Evolutionary conservation across 1,284 basidiomycete genomes (phyloP).

Genomic region (Apiotrichum sp.): DNA sequence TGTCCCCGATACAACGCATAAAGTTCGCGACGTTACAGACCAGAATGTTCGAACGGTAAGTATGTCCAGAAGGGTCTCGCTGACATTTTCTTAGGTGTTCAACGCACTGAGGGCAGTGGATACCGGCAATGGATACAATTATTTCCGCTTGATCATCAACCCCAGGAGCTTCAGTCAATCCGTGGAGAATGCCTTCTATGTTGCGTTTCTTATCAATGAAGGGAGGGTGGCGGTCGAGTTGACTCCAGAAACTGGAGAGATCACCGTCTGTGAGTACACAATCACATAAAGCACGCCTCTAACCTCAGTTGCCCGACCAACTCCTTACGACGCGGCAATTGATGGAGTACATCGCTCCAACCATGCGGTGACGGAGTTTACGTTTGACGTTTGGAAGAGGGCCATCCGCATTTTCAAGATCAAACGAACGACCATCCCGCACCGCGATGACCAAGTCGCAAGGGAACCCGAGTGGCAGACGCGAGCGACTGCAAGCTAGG

Average conservation of each 20-base stretch:
- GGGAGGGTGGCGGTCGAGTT: conserved; percentile 38
- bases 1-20: conserved; percentile 19
- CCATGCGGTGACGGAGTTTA: conserved; percentile 52
- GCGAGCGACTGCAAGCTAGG: too few species aligned
- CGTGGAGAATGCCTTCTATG: conserved; percentile 55
- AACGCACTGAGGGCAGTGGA: conserved; percentile 23
- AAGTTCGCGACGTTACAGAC: conserved; percentile 23
- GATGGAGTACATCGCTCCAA: conserved; percentile 8
- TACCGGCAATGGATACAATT: conserved; percentile 40
- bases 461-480: too few species aligned
- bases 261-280: conserved; percentile 43
- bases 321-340: too few species aligned
- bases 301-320: too few species aligned
- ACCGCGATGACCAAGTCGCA: conserved; percentile 18
- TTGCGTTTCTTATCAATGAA: conserved; percentile 52
- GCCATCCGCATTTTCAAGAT: conserved; percentile 50
- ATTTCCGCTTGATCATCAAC: conserved; percentile 35
- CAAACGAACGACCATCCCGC: conserved; percentile 45
- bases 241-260: conserved; percentile 43
- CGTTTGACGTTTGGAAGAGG: conserved; percentile 44
- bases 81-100: conserved; percentile 16
- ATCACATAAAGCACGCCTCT: too few species aligned
- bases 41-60: conserved; percentile 24
- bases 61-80: too few species aligned
- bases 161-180: conserved; percentile 37